A percentile compares a stretch with the other conserved stretches of the same genome.
Conservation (phyloP, 2,329 filamentous ascomycete species). For the Rachicladosporium sp. region DNA sequence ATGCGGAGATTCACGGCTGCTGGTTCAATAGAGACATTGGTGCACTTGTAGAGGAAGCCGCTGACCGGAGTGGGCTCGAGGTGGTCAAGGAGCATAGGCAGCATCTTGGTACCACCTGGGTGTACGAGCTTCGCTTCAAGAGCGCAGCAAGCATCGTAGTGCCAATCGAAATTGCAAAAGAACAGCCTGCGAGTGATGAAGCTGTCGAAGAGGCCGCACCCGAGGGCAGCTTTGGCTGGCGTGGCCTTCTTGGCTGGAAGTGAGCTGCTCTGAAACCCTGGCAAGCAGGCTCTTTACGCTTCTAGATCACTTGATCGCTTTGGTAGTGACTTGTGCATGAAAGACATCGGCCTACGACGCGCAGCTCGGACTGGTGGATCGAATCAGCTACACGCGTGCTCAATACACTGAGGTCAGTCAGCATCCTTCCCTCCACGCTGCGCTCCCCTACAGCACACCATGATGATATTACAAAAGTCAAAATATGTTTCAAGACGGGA, state of each 20-base stretch:
- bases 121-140: slow-evolving; percentile 33
- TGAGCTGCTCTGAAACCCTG: background rate
- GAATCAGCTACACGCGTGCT: too few relatives aligned
- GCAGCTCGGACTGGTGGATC: too few relatives aligned
- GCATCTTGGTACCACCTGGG: slow-evolving; percentile 39
- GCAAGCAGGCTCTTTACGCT: slow-evolving; percentile 5
- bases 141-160: background rate
- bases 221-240: slow-evolving; percentile 6
- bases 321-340: too few relatives aligned
- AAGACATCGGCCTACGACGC: too few relatives aligned
- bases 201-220: background rate
- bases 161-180: too few relatives aligned
- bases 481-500: slow-evolving; percentile 25
- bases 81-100: slow-evolving; percentile 33
- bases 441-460: background rate
- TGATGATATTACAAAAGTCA: slow-evolving; percentile 17
- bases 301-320: background rate
- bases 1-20: slow-evolving; percentile 38
- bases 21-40: slow-evolving; percentile 43
- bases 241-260: slow-evolving; percentile 6
- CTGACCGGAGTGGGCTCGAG: slow-evolving; percentile 34
- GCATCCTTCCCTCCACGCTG: background rate
- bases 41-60: slow-evolving; percentile 35
- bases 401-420: too few relatives aligned
- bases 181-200: background rate